These are phyloP conservation scores for Jasminum sambac DNA, from an alignment of 257 asterid genomes.

Conservation along the genomic window DNA sequence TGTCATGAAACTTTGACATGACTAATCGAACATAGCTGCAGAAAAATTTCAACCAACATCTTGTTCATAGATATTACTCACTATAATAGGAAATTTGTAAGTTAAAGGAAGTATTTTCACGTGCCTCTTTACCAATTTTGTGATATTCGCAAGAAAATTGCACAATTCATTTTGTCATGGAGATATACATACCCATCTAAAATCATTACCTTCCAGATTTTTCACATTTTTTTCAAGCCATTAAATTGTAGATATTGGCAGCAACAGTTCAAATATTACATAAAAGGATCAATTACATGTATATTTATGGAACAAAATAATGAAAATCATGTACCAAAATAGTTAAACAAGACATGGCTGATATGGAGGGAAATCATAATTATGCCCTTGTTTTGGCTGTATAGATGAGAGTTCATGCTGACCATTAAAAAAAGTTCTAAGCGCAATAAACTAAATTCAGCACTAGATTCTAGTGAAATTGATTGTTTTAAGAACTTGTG, in stretches of 20 bases:
- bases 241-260: neutral
- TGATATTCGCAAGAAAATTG: neutral
- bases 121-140: neutral
- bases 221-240: neutral
- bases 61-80: neutral
- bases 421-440: neutral
- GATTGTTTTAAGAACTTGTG: neutral
- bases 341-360: neutral
- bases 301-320: neutral
- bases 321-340: neutral
- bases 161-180: neutral
- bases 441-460: neutral
- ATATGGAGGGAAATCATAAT: neutral
- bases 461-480: neutral
- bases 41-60: conserved; percentile 15
- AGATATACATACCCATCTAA: conserved; percentile 1
- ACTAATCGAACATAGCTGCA: conserved; percentile 86
- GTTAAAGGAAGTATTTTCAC: neutral
- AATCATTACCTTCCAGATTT: neutral
- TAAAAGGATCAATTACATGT: neutral
- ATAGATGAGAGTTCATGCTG: neutral
- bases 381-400: neutral
- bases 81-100: neutral
- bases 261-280: neutral
- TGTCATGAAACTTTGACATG: conserved; percentile 66